These are phyloP conservation scores for Gossypium turneri DNA, from an alignment of 345 rosid species.

Conservation along the genomic window DNA sequence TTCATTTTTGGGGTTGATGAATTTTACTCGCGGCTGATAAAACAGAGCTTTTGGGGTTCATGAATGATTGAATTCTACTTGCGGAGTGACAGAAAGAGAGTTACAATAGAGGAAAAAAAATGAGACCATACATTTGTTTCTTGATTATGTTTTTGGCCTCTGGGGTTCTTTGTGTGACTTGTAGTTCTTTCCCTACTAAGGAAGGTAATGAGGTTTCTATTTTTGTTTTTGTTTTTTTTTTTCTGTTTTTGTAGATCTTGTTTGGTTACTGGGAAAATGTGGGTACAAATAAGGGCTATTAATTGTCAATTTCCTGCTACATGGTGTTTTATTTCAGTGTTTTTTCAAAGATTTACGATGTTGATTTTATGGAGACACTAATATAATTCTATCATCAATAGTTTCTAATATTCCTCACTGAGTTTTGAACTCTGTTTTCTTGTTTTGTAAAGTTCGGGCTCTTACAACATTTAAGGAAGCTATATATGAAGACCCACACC, in stretches of 20 bases:
- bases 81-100: constrained; percentile 20
- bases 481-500: constrained; percentile 75
- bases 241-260: constrained; percentile 46
- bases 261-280: constrained; percentile 26
- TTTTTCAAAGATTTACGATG: background rate
- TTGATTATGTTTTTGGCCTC: constrained; percentile 39
- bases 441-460: constrained; percentile 48
- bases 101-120: constrained; percentile 26
- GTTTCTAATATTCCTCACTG: constrained; percentile 14
- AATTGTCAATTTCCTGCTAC: background rate
- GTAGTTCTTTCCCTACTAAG: constrained; percentile 49
- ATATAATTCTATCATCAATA: background rate
- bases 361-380: constrained; percentile 12
- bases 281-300: constrained; percentile 14
- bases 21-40: constrained; percentile 23
- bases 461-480: constrained; percentile 80
- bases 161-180: constrained; percentile 39
- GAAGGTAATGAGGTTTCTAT: constrained; percentile 61
- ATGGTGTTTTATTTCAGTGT: background rate
- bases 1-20: constrained; percentile 17
- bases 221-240: background rate
- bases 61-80: constrained; percentile 25
- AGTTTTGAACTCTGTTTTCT: constrained; percentile 9
- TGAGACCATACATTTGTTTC: constrained; percentile 35
- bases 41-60: constrained; percentile 14